Evolutionary conservation across 1,284 basidiomycete species (phyloP), one percentile per base, ranked within the genome.

Genomic region (Melampsora occidentalis): DNA sequence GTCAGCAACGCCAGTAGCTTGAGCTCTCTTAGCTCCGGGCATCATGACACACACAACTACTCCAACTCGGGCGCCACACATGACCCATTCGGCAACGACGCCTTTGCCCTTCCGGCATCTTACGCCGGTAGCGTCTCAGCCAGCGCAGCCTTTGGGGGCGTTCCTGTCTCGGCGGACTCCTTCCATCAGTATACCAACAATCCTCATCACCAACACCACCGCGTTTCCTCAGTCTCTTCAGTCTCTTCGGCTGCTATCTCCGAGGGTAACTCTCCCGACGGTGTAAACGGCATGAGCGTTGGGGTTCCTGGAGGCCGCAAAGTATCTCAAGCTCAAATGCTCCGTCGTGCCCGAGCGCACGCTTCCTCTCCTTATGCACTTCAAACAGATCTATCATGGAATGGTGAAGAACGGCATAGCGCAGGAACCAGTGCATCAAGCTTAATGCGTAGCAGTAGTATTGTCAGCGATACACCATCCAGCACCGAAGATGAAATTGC

Each of bases 1-100:
- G 65, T 69, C 51, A 76, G 72, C 65, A 76, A 76, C 57, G 66
- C 72, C 31, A 69, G 72, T 42, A 76, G 57, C 65, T 48, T 67
- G 33, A 61, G 65, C 57, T 76, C 65, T 10, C 35, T 69, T n/a
- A 25, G 42, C 65, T 68, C 72, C 48, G 61, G 20, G 14, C 72
- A 61, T 46, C 67, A 68, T 49, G 72, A 76, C 25, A n/a, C 49
- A 28, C 22, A 62, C 62, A 51, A 67, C 20, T 76, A 68, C 28
- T 48, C 49, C 1, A 35, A 31, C 31, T 64, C 62, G 10, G 16
- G 5, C 22, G 7, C 22, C 16, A 33, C n/a, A 9, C 10, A 18
- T 22, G 31, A n/a, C 22, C 67, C 67, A 10, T 64, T 35, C 22
- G 33, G n/a, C 14, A 25, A 51, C 46, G 51, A 61, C 51, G 31